These are phyloP conservation scores for Wickerhamomyces ciferrii DNA, from an alignment of 805 yeast genomes.

Conservation along the genomic window DNA sequence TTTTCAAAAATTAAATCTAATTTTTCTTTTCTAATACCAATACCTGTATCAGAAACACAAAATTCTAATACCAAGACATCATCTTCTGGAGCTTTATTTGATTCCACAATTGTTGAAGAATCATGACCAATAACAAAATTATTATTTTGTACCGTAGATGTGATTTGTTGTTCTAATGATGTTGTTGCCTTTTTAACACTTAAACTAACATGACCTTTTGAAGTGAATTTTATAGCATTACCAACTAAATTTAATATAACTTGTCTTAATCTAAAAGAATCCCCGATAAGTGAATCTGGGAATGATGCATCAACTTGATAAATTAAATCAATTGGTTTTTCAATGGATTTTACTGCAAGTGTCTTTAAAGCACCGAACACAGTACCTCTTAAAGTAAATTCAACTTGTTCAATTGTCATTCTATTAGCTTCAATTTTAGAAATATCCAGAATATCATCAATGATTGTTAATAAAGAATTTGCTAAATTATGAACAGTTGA, in stretches of 20 bases:
- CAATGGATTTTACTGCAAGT: constrained; percentile 84
- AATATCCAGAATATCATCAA: constrained; percentile 87
- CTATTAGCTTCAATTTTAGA: constrained; percentile 91
- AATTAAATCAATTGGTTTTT: constrained; percentile 72
- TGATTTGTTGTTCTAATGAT: constrained; percentile 18
- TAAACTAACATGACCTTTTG: constrained; percentile 73
- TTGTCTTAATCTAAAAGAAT: constrained; percentile 82
- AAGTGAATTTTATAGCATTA: constrained; percentile 85
- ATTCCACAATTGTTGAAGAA: constrained; percentile 20
- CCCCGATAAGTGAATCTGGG: constrained; percentile 85
- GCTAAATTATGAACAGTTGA: constrained; percentile 87
- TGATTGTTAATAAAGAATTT: constrained; percentile 77
- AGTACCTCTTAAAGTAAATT: constrained; percentile 79
- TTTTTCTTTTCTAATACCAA: constrained; percentile 83
- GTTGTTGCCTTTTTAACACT: constrained; percentile 54
- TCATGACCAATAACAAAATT: constrained; percentile 22
- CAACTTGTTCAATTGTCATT: constrained; percentile 89
- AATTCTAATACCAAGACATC: constrained; percentile 59
- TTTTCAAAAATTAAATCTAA: constrained; percentile 83
- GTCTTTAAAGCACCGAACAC: constrained; percentile 89
- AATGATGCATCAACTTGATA: constrained; percentile 82
- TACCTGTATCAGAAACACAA: constrained; percentile 87
- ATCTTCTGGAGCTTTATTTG: constrained; percentile 10
- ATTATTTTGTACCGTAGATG: constrained; percentile 22
- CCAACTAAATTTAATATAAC: constrained; percentile 85